Evolutionary conservation across 2,329 filamentous ascomycete species (phyloP), one percentile per base, ranked within the genome.

Genomic region (Xylariaceae sp.): DNA sequence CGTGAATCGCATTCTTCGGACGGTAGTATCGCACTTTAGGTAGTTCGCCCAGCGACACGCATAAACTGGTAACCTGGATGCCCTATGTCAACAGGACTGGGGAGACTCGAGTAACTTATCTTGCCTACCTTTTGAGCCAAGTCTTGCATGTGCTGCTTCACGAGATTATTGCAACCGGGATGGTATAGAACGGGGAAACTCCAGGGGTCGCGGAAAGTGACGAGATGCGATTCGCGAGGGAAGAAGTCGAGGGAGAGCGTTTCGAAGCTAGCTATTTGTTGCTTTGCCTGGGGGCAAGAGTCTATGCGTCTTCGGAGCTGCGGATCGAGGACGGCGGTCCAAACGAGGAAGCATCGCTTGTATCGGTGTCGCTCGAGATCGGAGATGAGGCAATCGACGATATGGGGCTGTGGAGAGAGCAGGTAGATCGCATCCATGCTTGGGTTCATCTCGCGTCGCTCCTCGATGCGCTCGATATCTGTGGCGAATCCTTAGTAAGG

Each of bases 351-450:
- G 54, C 85, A 82, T 69, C 82, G 88, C 66, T 86, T 82, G 76
- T 99, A 99, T 72, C 90, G 86, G 66, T 85, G 83, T 68, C 88
- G 85, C 70, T 96, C 90, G 63, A 97, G 88, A 74, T 99, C 94
- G 70, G 92, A 91, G 76, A 97, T 86, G 51, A 99, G 80, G 72
- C 92, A 97, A 70, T 97, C 93, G 69, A 97, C 88, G 64, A 96
- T 90, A 73, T 96, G 89, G 5, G 90, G 81, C 69, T 90, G 84
- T 7, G 94, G 90, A 0, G 92, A 89, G 59, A 99, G 82, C 62
- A 99, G 80, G 77, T 97, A 99, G 66, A 99, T 86, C 69, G 92
- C 94, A 75, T 97, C 94, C 86, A 96, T 96, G 68, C 90, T 88
- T 58, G 87, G 86, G 73, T 96, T 96, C 72, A 83, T 81, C 52